Conservation (phyloP, 2,329 filamentous ascomycete genomes). For the Botryotinia globosa region DNA sequence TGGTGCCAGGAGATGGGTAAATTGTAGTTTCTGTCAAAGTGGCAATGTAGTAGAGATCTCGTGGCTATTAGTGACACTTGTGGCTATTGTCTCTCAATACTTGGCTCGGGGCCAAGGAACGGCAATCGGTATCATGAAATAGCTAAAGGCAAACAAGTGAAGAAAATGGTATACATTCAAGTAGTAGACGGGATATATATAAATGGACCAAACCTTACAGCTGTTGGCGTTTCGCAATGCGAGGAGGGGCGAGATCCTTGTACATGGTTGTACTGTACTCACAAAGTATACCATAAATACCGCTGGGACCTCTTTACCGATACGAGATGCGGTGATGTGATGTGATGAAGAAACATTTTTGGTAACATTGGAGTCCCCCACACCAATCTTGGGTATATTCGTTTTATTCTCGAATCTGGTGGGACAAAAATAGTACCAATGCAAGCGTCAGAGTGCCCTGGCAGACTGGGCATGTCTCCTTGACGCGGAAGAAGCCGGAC, state of each 20-base stretch:
- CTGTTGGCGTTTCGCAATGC: slow-evolving; percentile 11
- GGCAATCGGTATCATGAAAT: neutral
- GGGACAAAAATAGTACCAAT: slow-evolving; percentile 1
- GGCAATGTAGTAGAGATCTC: neutral
- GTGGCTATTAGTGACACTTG: neutral
- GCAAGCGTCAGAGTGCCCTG: neutral
- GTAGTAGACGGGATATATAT: neutral
- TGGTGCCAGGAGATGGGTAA: neutral
- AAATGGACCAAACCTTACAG: neutral
- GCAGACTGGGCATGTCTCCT: neutral
- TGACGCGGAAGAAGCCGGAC: neutral
- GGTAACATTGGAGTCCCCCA: neutral
- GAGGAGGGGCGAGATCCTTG: slow-evolving; percentile 5
- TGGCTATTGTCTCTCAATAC: neutral
- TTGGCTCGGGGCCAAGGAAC: neutral
- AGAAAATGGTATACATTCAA: neutral
- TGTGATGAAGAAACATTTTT: slow-evolving; percentile 7
- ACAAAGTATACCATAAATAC: slow-evolving; percentile 1
- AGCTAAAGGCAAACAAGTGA: neutral
- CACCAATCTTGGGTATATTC: slow-evolving; percentile 1
- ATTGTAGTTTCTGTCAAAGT: neutral
- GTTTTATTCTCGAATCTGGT: neutral
- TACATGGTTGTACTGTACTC: slow-evolving; percentile 8
- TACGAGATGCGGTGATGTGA: slow-evolving; percentile 4
- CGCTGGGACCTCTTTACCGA: neutral